These are phyloP conservation scores for Yamadazyma triangularis DNA, from an alignment of 1,139 yeast genomes.

Conservation along the genomic window DNA sequence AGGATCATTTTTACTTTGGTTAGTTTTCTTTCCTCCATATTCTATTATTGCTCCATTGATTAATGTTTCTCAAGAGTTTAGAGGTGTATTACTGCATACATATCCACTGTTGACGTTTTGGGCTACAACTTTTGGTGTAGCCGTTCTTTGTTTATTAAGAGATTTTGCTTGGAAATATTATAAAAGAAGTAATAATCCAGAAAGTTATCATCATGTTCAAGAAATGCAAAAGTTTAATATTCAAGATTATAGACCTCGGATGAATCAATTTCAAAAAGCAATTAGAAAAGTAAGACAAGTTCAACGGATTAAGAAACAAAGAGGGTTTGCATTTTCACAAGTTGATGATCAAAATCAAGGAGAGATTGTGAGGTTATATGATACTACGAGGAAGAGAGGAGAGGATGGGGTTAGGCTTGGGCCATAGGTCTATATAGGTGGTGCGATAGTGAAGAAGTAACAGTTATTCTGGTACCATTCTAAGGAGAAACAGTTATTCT, in stretches of 20 bases:
- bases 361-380: constrained; percentile 86
- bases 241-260: constrained; percentile 89
- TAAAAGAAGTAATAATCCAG: constrained; percentile 87
- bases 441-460: too few relatives aligned
- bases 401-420: too few relatives aligned
- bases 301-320: constrained; percentile 94
- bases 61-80: constrained; percentile 78
- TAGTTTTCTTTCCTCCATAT: constrained; percentile 82
- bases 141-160: constrained; percentile 73
- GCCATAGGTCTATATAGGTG: too few relatives aligned
- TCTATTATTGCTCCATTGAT: constrained; percentile 80
- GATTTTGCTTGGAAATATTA: constrained; percentile 94
- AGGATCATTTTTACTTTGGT: constrained; percentile 85
- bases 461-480: too few relatives aligned
- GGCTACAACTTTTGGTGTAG: constrained; percentile 74
- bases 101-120: constrained; percentile 82
- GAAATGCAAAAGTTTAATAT: constrained; percentile 95
- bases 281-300: constrained; percentile 97
- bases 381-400: constrained; percentile 75
- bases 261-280: constrained; percentile 96
- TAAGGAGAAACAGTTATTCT: too few relatives aligned
- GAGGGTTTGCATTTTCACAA: constrained; percentile 98
- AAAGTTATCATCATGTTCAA: constrained; percentile 90
- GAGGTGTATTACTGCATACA: constrained; percentile 71
- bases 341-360: constrained; percentile 93